Percentiles rank a stretch among this genome's conserved stretches.
phyloP scores from a whole-genome alignment of 2,329 filamentous ascomycete species.

The Venturiaceae sp. region DNA sequence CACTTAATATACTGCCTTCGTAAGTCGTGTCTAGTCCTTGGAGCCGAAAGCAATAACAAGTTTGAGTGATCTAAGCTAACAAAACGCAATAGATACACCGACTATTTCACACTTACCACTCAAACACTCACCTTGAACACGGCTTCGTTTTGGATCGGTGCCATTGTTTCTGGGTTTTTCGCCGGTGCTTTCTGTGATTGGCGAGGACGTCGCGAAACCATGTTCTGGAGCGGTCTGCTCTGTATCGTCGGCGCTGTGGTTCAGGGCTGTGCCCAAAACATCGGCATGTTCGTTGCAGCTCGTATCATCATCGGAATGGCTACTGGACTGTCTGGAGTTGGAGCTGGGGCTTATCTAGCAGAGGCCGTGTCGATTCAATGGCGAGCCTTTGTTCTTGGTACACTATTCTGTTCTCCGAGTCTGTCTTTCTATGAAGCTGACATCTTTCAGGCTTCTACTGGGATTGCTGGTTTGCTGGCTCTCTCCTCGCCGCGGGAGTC shows the following conservation, averaged over 20 bases:
- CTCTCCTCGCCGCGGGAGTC: conserved; percentile 37
- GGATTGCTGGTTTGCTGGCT: conserved; percentile 11
- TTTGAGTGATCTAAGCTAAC: neutral
- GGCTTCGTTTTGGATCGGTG: conserved; percentile 44
- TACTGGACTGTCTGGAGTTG: conserved; percentile 29
- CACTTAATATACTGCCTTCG: neutral
- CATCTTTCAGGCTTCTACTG: neutral
- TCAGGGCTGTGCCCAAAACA: conserved; percentile 39
- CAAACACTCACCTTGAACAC: conserved; percentile 46
- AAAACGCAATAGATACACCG: conserved; percentile 31
- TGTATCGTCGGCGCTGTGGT: conserved; percentile 34
- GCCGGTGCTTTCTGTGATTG: conserved; percentile 33
- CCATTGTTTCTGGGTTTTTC: conserved; percentile 34
- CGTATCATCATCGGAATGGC: conserved; percentile 41
- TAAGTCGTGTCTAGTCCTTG: neutral
- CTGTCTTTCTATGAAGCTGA: neutral
- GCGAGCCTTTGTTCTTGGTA: conserved; percentile 35
- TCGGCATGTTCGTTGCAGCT: conserved; percentile 40
- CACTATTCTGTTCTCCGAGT: conserved; percentile 24
- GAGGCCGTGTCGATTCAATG: conserved; percentile 38
- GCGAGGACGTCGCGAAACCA: conserved; percentile 32
- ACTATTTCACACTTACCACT: conserved; percentile 45
- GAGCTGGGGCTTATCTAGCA: conserved; percentile 37
- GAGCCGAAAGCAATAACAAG: neutral
- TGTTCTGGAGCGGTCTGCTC: conserved; percentile 26